phyloP scores from a whole-genome alignment of 2,329 filamentous ascomycete genomes.

The Pseudocercospora cruenta region DNA sequence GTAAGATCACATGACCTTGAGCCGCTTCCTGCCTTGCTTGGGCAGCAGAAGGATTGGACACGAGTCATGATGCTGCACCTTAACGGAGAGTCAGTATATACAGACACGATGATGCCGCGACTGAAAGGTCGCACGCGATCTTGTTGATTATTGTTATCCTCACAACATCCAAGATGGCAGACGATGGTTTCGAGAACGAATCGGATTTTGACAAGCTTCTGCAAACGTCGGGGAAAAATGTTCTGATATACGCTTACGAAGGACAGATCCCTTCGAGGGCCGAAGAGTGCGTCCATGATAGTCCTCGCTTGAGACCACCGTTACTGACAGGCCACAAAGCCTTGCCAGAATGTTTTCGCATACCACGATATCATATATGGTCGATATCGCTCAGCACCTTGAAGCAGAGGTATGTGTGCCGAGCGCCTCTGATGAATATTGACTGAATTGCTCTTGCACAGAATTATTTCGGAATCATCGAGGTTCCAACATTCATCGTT shows the following conservation, averaged over 20 bases:
- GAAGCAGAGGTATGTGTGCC: conserved; percentile 27
- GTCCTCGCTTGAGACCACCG: not conserved
- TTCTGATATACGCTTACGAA: conserved; percentile 40
- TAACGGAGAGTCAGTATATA: not conserved
- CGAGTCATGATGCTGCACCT: not conserved
- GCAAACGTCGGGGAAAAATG: conserved; percentile 36
- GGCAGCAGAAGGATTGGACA: not conserved
- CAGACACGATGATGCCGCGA: not conserved
- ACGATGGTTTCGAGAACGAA: conserved; percentile 37
- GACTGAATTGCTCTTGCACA: not conserved
- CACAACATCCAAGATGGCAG: conserved; percentile 17
- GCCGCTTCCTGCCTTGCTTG: not conserved
- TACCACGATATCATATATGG: conserved; percentile 36
- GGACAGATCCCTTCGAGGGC: conserved; percentile 30
- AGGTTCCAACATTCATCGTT: conserved; percentile 35
- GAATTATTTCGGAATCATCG: conserved; percentile 13
- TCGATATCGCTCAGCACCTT: conserved; percentile 32
- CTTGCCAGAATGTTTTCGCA: conserved; percentile 34
- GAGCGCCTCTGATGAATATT: not conserved
- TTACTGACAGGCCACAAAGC: conserved; percentile 19
- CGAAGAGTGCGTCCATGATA: conserved; percentile 32
- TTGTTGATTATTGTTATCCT: not conserved
- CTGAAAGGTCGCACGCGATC: not conserved
- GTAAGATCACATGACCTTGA: not conserved
- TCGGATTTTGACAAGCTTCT: conserved; percentile 37